Base-by-base conservation (phyloP, 345 rosid genomes). In the Boechera stricta region DNA sequence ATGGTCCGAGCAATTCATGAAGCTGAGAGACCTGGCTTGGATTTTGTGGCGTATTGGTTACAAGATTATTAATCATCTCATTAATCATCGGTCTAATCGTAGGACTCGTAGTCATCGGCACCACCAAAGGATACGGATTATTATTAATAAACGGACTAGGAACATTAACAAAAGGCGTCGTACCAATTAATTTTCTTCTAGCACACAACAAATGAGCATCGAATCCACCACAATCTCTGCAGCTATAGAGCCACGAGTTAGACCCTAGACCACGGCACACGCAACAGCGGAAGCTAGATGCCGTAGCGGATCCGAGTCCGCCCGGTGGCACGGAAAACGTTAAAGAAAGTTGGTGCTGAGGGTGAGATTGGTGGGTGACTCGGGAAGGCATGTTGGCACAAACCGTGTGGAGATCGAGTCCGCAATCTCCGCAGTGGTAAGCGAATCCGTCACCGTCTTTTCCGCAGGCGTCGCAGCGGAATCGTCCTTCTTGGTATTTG, bases 181-280 rank as follows among this genome's bases (percentile, higher is more conserved):
- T 41, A 33, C 45, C 45, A 38, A 26, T 51, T 52, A 58, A 51
- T 21, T 69, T 62, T 58, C 74, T 35, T 6, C 69, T 60, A 55
- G 84, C 80, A 39, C 90, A 88, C n/a, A 35, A 44, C 71, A 83
- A 42, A 71, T 85, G 88, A 75, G 82, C 85, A 66, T 86, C 82
- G 49, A 85, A 85, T 32, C 62, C 85, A 64, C 86, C 49, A 44
- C 77, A 80, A 6, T 64, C 65, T 28, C 65, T 55, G 59, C 90
- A 88, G 77, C 83, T 72, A 58, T 83, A 83, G 11, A 80, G 77
- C 90, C 86, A 88, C 10, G 82, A 77, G 28, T 77, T 72, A 15
- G 74, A 74, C 41, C 86, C 88, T 18, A 61, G 12, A 15, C 26
- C 73, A 2, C 60, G 54, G 65, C 87, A 86, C 53, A 79, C 64